Evolutionary conservation across 2,329 filamentous ascomycete species (phyloP), one percentile per base, ranked within the genome.

Genomic region (Aspergillus sp.): DNA sequence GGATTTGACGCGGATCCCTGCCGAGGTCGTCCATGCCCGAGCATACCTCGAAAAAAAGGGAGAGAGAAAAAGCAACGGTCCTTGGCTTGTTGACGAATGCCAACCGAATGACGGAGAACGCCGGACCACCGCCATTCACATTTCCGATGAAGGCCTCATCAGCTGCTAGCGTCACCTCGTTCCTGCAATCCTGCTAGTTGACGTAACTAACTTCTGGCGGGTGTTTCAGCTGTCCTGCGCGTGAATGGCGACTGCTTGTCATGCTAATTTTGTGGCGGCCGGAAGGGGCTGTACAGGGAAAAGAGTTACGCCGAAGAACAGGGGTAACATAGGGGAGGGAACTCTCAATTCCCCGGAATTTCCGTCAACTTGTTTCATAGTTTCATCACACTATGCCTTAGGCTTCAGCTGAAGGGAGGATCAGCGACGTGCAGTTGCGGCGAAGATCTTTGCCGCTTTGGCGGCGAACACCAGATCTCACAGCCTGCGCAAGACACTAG

Each of bases 161-260:
- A 56, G 61, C 59, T 58, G 61, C 52, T 64, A 51, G 55, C 58
- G 59, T 64, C 55, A 58, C 53, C 59, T 61, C 55, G 45, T 55
- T 59, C 38, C 43, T 62, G 49, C 32, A 15, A 15, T 57, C 38
- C 43, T 62, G 49, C 39, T 17, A 15, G 41, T 57, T 61, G 58
- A 57, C 60, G 58, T 62, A 41, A 57, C 30, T 38, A 21, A 38
- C 13, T 43, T 49, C 50, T 32, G 43, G 21, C 47, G 43, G 38
- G 19, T 47, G 60, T 60, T 62, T 57, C 60, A 62, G 28, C 57
- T 45, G 23, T 36, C 36, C 39, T 56, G 53, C 43, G 52, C 43
- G 21, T 38, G 32, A 28, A 8, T 28, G 6, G n/a, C 28, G 45
- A 39, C 48, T 36, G 39, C 41, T 56, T 50, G 45, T 54, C 50